Evolutionary conservation across 352 stramenopile genomes (phyloP), one percentile per base, ranked within the genome.

Genomic region (Aphanomyces invadans): DNA sequence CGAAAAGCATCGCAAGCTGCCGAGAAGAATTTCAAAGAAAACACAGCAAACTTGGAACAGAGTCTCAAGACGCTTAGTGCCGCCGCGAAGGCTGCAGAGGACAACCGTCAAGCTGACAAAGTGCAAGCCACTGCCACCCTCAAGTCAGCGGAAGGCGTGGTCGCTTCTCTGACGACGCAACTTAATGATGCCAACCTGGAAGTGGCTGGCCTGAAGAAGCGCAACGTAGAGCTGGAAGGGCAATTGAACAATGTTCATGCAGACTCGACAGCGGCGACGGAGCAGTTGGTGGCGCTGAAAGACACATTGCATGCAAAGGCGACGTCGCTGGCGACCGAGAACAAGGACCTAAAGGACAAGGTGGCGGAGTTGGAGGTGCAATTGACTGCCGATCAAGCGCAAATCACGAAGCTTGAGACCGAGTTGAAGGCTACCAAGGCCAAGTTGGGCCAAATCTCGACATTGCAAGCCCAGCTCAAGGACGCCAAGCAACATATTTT

Each of bases 341-440:
- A 59, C 21, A 42, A 67, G 49, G 60, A 42, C 11, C 26, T 67
- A 10, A 56, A 46, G 28, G 60, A 67, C 60, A 67, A 67, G 33
- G 38, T 67, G 3, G 23, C 28, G n/a, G 48, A 67, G 23, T 31
- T 60, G 29, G 49, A 67, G n/a, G 19, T 39, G 4, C 28, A 56
- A 10, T 29, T 57, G 23, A 19, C 38, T n/a, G 39, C 60, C 17
- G 38, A 67, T 26, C 42, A 67, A 44, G 23, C 4, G 11, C 19
- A 51, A 19, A 67, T 67, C 33, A 31, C 28, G 4, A 32, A 17
- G n/a, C 60, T 67, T 1, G 38, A 67, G 32, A 44, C 29, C 9
- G 60, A 67, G 17, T 4, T 67, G 15, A 25, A 42, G 9, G 42
- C 60, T 15, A 38, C 60, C 17, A 67, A 67, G 44, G 5, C 28